Evolutionary conservation across 1,284 basidiomycete species (phyloP).

Genomic region (Ganoderma sp.): DNA sequence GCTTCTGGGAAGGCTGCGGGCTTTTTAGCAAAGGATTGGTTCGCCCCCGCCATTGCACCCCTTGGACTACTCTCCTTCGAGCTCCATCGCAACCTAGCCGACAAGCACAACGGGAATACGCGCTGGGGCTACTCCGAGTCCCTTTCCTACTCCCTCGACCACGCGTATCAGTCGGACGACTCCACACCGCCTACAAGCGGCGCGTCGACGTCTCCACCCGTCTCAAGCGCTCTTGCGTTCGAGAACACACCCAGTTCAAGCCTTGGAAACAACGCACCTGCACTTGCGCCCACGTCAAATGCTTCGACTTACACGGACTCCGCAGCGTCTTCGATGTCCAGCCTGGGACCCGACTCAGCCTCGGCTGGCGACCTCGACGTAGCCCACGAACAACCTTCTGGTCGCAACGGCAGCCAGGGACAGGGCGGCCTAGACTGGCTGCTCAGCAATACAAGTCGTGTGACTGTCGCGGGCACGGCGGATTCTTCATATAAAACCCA

Average conservation of each 20-base stretch:
- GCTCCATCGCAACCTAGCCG: constrained; percentile 61
- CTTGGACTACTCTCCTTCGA: constrained; percentile 63
- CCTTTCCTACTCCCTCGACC: constrained; percentile 40
- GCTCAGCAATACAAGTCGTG: constrained; percentile 35
- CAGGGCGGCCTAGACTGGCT: constrained; percentile 35
- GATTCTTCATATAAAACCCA: constrained; percentile 6
- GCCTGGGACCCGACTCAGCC: neutral
- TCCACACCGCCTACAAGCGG: neutral
- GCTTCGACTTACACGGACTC: neutral
- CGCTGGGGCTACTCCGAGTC: constrained; percentile 63
- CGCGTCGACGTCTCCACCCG: constrained; percentile 4
- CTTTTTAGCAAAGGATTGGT: constrained; percentile 73
- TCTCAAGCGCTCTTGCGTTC: neutral
- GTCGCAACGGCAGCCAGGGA: constrained; percentile 16
- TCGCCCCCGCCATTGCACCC: constrained; percentile 52
- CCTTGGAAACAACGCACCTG: neutral
- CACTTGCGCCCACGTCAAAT: neutral
- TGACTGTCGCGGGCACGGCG: constrained; percentile 20
- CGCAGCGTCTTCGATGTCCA: neutral
- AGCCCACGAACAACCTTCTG: constrained; percentile 8
- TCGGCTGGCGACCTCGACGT: constrained; percentile 3
- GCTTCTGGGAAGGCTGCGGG: constrained; percentile 70
- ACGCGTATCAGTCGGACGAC: constrained; percentile 26
- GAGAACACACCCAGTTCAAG: neutral
- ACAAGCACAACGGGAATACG: constrained; percentile 53